A percentile compares a stretch with the other conserved stretches of the same genome.
These are phyloP conservation scores for Rosa chinensis DNA, from an alignment of 306 rosid genomes.

Conservation along the genomic window DNA sequence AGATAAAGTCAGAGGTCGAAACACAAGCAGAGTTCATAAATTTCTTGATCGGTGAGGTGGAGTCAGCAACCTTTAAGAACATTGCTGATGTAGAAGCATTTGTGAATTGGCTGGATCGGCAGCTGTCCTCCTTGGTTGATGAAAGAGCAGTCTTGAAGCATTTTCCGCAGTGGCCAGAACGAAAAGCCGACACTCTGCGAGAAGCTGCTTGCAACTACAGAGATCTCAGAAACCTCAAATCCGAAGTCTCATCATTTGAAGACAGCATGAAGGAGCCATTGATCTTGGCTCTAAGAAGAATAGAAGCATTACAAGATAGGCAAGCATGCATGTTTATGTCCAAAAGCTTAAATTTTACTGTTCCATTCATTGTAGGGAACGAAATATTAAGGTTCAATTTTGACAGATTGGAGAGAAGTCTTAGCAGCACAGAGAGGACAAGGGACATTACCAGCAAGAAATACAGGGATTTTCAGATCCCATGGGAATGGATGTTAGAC, in stretches of 20 bases:
- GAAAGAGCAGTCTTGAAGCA: conserved; percentile 84
- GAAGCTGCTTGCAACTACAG: conserved; percentile 83
- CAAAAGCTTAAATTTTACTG: background rate
- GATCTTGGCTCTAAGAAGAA: conserved; percentile 55
- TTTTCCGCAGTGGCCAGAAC: conserved; percentile 89
- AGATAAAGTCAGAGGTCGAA: conserved; percentile 86
- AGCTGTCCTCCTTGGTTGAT: conserved; percentile 72
- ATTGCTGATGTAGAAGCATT: conserved; percentile 73
- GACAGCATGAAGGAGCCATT: conserved; percentile 66
- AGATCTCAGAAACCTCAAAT: conserved; percentile 69
- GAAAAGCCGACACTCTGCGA: conserved; percentile 75
- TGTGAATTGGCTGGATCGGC: conserved; percentile 76
- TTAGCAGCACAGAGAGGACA: conserved; percentile 59
- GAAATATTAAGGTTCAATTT: conserved; percentile 14
- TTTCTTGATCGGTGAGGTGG: conserved; percentile 63
- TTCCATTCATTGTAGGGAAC: background rate
- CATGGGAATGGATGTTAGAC: conserved; percentile 88
- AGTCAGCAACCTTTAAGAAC: conserved; percentile 44
- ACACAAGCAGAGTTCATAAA: conserved; percentile 69
- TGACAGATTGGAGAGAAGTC: conserved; percentile 76
- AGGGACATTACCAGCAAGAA: conserved; percentile 68
- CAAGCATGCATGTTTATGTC: conserved; percentile 47
- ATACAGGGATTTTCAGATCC: conserved; percentile 72
- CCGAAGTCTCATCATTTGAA: conserved; percentile 51
- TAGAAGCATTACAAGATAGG: conserved; percentile 95